These are phyloP conservation scores for Yarrowia alimentaria DNA, from an alignment of 805 yeast species.

Conservation along the genomic window DNA sequence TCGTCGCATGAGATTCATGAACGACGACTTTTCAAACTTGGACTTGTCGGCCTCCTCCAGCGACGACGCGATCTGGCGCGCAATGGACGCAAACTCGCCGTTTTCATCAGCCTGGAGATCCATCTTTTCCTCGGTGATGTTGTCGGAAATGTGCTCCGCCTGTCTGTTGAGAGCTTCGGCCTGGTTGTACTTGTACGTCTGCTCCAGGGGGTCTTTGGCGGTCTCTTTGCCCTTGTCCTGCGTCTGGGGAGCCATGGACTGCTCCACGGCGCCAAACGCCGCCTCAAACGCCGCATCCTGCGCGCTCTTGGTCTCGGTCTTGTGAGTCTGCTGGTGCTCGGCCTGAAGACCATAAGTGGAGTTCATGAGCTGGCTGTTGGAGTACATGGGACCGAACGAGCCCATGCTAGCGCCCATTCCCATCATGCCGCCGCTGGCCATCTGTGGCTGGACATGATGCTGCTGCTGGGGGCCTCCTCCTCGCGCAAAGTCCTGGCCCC, in stretches of 20 bases:
- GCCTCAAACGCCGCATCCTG: slow-evolving; percentile 33
- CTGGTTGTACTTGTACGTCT: slow-evolving; percentile 5
- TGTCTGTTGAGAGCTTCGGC: slow-evolving; percentile 11
- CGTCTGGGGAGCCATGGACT: slow-evolving; percentile 12
- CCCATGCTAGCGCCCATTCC: slow-evolving; percentile 9
- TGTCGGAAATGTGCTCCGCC: slow-evolving; percentile 6
- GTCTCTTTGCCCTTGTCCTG: slow-evolving; percentile 16
- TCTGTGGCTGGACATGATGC: slow-evolving; percentile 24
- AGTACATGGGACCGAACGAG: slow-evolving; percentile 20
- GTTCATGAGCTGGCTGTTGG: slow-evolving; percentile 18
- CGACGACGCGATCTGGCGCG: slow-evolving; percentile 20
- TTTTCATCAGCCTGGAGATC: slow-evolving; percentile 33
- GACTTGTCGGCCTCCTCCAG: slow-evolving; percentile 19
- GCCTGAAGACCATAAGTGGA: slow-evolving; percentile 27
- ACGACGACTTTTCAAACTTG: slow-evolving; percentile 35
- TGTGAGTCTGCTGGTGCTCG: slow-evolving; percentile 34
- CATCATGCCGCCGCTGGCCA: slow-evolving; percentile 19
- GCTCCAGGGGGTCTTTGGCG: slow-evolving; percentile 6
- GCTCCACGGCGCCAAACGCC: slow-evolving; percentile 35
- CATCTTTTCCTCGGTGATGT: slow-evolving; percentile 27
- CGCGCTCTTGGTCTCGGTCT: slow-evolving; percentile 25
- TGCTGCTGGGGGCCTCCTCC: background rate
- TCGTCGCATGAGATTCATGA: slow-evolving; percentile 35
- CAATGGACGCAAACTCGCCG: slow-evolving; percentile 23
- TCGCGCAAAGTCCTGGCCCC: slow-evolving; percentile 23